Evolutionary conservation across 2,329 filamentous ascomycete species (phyloP), one percentile per base, ranked within the genome.

Genomic region (Hansfordia pulvinata): DNA sequence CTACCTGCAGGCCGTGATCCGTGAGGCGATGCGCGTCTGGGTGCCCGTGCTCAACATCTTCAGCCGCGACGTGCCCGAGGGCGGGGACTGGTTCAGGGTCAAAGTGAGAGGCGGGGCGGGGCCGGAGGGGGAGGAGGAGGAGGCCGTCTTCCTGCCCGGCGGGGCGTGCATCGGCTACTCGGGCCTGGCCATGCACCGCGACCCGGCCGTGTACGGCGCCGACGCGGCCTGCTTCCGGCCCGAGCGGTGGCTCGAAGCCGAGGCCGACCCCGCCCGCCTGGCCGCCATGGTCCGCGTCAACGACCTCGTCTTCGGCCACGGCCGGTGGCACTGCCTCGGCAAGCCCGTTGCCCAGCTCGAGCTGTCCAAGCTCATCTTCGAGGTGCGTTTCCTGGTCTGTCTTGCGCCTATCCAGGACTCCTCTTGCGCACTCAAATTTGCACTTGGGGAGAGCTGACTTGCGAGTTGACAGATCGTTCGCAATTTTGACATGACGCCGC

Each of bases 291-390:
- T 50, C 24, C 36, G 40, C 9, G 49, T 44, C 5, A 32, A 52
- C 18, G 56, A 58, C 22, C 39, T 54, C 10, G 37, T 51, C 4
- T 61, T 60, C 33, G 53, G 54, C 1, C 40, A 47, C 23, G 56
- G 57, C 3, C 41, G 43, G 6, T 54, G 43, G 31, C 38, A 44
- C 33, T 61, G 58, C 33, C 37, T 58, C 5, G 58, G 58, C 0
- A 55, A 51, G 36, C 42, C 48, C 9, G 51, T 61, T 17, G 56
- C 56, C 1, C 40, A 50, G 30, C 52, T 59, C 39, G 55, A 60
- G 36, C 27, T 60, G 22, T 47, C 54, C 31, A 62, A 62, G 36
- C 37, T 50, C 3, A 39, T 57, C 24, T 51, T 57, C 23, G 52
- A 59, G 52, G 54, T 60, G 15, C 20, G n/a, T n/a, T n/a, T n/a